phyloP scores from a whole-genome alignment of 257 asterid species.

The Schizonepeta tenuifolia region DNA sequence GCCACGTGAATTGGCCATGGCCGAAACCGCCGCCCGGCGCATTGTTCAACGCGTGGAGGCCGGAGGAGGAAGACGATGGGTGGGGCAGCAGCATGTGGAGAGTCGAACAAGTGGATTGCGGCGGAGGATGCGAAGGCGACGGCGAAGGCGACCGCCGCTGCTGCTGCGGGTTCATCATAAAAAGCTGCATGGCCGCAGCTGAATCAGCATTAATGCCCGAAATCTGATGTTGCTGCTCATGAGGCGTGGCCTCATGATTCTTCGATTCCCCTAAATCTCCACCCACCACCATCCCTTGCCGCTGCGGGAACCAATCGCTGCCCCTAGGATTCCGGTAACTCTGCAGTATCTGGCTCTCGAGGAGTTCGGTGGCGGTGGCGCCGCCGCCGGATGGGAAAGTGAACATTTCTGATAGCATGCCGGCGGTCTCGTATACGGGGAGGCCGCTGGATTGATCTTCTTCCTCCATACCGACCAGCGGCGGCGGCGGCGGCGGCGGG shows the following conservation, averaged over 20 bases:
- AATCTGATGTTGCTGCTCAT: constrained; percentile 47
- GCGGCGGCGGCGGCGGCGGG: constrained; percentile 38
- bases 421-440: constrained; percentile 78
- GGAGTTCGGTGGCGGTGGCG: constrained; percentile 52
- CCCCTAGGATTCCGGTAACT: constrained; percentile 52
- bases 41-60: constrained; percentile 35
- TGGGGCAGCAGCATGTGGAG: constrained; percentile 82
- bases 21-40: neutral
- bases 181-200: constrained; percentile 97
- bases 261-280: constrained; percentile 49
- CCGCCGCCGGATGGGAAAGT: constrained; percentile 57
- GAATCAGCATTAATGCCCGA: constrained; percentile 58
- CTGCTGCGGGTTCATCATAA: constrained; percentile 76
- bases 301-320: constrained; percentile 58
- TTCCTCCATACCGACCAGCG: constrained; percentile 55
- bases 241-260: constrained; percentile 34
- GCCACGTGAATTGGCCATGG: constrained; percentile 72
- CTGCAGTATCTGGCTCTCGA: constrained; percentile 59
- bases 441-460: constrained; percentile 61
- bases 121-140: constrained; percentile 50
- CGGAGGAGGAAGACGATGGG: constrained; percentile 47
- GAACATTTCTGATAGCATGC: constrained; percentile 95
- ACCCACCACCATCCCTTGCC: constrained; percentile 57
- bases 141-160: constrained; percentile 67
- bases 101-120: constrained; percentile 52